Conservation (phyloP, 352 stramenopile genomes). For the Phytophthora podocarpi region DNA sequence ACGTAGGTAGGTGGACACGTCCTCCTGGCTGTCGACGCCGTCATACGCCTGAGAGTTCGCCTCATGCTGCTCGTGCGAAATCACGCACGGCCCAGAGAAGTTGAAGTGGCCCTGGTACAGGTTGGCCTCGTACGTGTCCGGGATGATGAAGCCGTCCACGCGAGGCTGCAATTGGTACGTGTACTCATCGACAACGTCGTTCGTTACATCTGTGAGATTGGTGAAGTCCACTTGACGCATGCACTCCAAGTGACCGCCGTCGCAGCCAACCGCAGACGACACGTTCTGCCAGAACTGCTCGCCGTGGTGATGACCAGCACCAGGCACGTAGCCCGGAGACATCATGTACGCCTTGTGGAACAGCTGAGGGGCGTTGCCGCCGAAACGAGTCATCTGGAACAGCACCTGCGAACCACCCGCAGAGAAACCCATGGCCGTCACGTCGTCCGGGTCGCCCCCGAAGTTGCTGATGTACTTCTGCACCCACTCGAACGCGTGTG, state of each 20-base stretch:
- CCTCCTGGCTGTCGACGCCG: constrained; percentile 17
- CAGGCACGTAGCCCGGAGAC: constrained; percentile 25
- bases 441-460: constrained; percentile 40
- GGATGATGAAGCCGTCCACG: constrained; percentile 30
- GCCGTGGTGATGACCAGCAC: constrained; percentile 27
- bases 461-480: constrained; percentile 46
- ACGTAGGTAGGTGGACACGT: constrained; percentile 26
- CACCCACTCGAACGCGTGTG: constrained; percentile 42
- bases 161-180: constrained; percentile 34
- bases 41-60: constrained; percentile 13
- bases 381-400: constrained; percentile 39
- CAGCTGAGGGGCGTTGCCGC: constrained; percentile 22
- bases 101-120: constrained; percentile 41
- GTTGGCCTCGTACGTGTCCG: constrained; percentile 33
- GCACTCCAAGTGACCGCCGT: constrained; percentile 23
- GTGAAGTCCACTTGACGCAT: constrained; percentile 29
- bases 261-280: constrained; percentile 18
- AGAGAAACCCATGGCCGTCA: constrained; percentile 41
- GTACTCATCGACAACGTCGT: constrained; percentile 15
- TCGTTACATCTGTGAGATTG: constrained; percentile 8
- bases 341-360: constrained; percentile 39
- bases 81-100: constrained; percentile 34
- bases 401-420: constrained; percentile 28
- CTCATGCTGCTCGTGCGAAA: constrained; percentile 33
- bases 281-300: constrained; percentile 40